Evolutionary conservation across 2,329 filamentous ascomycete genomes (phyloP).

Genomic region (Rhinocladiella mackenziei): DNA sequence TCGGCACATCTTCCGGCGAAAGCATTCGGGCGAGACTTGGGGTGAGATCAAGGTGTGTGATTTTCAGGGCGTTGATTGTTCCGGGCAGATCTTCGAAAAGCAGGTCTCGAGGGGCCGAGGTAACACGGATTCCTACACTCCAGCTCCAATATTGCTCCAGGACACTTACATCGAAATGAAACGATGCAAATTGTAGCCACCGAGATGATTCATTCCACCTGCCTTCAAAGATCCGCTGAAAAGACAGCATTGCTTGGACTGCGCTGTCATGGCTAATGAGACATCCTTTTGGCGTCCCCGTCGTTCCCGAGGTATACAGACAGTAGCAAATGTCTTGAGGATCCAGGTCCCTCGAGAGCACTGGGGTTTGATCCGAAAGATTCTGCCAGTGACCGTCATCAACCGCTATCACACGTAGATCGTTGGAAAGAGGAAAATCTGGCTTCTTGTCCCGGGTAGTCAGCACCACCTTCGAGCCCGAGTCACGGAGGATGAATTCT

Average conservation of each 20-base stretch:
- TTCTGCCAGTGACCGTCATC: constrained; percentile 41
- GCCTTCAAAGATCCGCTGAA: constrained; percentile 69
- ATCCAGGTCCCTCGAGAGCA: constrained; percentile 35
- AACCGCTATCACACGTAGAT: constrained; percentile 45
- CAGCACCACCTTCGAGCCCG: constrained; percentile 60
- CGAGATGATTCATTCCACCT: constrained; percentile 71
- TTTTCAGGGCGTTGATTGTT: constrained; percentile 65
- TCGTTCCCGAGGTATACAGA: constrained; percentile 83
- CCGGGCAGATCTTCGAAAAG: constrained; percentile 77
- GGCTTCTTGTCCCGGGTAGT: constrained; percentile 48
- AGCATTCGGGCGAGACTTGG: constrained; percentile 78
- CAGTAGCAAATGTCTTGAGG: constrained; percentile 69
- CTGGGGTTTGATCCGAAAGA: constrained; percentile 36
- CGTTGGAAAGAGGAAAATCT: constrained; percentile 36
- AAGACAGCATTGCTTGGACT: constrained; percentile 84
- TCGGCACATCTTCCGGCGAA: constrained; percentile 75
- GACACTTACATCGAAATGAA: constrained; percentile 92
- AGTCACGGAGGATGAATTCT: constrained; percentile 73
- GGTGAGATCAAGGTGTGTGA: constrained; percentile 89
- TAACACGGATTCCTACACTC: constrained; percentile 81
- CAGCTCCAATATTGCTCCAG: constrained; percentile 95
- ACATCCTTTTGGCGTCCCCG: constrained; percentile 81
- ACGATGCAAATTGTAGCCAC: constrained; percentile 89
- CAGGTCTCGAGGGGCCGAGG: constrained; percentile 75
- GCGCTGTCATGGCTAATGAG: constrained; percentile 84